Base-by-base conservation (phyloP, 1,284 basidiomycete genomes). In the Moniliophthora roreri region DNA sequence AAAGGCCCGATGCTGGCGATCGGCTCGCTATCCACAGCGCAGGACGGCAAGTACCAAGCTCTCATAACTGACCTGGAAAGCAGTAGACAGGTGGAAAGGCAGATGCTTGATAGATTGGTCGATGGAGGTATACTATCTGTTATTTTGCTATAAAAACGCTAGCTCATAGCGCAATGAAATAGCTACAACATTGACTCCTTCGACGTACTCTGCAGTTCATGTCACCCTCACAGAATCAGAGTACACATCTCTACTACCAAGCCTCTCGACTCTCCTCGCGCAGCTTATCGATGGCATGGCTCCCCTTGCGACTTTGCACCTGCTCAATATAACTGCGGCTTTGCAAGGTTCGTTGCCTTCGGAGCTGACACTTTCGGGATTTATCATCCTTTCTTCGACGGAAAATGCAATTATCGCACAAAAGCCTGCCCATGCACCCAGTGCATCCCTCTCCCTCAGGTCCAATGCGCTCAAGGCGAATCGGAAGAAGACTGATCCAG, bases 51-150 rank as follows among this genome's bases (percentile, higher is more conserved):
- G 63, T 92, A 92, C 64, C 89, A 91, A 64, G 69, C 76, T 4
- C 68, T 89, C 54, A 77, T 91, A 49, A 76, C 80, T 3, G 73
- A 77, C 54, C 70, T 91, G 48, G 80, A 83, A 67, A 66, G 69
- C 53, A 74, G 74, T 15, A 68, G 78, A 55, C 65, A 69, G 36
- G 83, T 89, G 38, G 88, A 91, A 61, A 82, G 78, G 60, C 82
- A 90, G 64, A 82, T 92, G 73, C 70, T 91, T 32, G 90, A 92
- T 65, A 77, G 89, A 58, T 69, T 92, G 53, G 71, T 91, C 18
- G 90, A 89, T 67, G 77, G 79, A 76, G 89, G 89, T 91, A 63
- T 45, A 73, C 55, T 50, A 50, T 40, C 50, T 52, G 40, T 56
- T n/a, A 55, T 45, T 45, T 55, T 34, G 20, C 11, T 37, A 38